Evolutionary conservation across 179 eudicot genomes (phyloP), one percentile per base, ranked within the genome.

Genomic region (Silene coronaria): DNA sequence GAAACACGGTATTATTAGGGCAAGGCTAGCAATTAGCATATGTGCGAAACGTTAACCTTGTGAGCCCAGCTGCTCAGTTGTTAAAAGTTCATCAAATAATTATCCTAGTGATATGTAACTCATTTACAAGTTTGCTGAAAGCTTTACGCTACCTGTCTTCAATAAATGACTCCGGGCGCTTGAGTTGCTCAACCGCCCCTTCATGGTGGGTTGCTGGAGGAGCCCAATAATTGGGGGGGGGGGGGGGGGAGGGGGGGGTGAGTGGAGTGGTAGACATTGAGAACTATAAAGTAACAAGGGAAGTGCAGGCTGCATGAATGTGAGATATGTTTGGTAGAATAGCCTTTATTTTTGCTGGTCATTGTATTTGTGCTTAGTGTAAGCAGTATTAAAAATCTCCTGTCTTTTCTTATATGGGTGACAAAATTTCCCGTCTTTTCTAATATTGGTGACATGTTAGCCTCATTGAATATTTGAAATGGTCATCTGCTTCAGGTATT

Each of bases 401-500:
- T 5, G 7, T 59, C 5, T 69, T 68, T 13, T 53, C 26, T 66
- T 21, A 19, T 23, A 51, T 36, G 38, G 38, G 70, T 24, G 5
- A 46, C 67, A 3, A 38, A 38, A 6, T 4, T 21, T 75, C 10
- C 2, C 3, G 21, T 59, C 13, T 70, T 69, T 14, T 55, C 27
- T 67, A 34, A 21, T 26, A 55, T 38, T 14, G 51, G 71, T 24
- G 3, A 46, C 67, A 3, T 75, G 45, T 55, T 70, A 3, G 32
- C 76, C 61, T 63, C 55, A 75, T 63, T 70, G 63, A 58, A 27
- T 55, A 55, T 22, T 23, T 76, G 30, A 59, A 28, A 30, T 77
- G 34, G 57, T 28, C 62, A 59, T 65, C 24, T 72, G 46, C 78
- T 78, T 78, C 86, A 92, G 99, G 97, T 86, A 21, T 95, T 90